Percentiles rank a stretch among this genome's conserved stretches.
Evolutionary conservation across 2,329 filamentous ascomycete species (phyloP).

Genomic region (Cordyceps tenuipes): DNA sequence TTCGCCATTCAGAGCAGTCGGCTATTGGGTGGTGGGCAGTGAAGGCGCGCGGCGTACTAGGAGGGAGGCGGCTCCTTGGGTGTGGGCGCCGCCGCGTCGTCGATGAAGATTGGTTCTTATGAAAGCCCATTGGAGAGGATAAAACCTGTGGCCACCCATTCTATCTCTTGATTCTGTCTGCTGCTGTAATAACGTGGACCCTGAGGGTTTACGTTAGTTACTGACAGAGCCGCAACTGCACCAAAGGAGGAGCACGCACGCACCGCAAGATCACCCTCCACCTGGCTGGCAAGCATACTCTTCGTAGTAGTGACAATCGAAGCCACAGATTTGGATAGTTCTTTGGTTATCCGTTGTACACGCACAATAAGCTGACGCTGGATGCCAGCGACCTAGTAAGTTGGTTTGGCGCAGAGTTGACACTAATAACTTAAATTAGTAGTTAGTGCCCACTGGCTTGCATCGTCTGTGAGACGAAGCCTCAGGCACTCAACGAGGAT

Average conservation of each 20-base stretch:
- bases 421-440: too few relatives aligned
- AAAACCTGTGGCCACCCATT: not conserved
- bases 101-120: not conserved
- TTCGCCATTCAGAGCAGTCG: not conserved
- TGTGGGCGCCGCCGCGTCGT: not conserved
- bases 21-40: not conserved
- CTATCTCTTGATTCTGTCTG: too few relatives aligned
- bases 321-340: not conserved
- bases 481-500: not conserved
- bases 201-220: not conserved
- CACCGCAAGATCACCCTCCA: not conserved
- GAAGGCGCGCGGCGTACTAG: not conserved
- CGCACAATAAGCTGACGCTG: not conserved
- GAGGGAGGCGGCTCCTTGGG: not conserved
- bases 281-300: not conserved
- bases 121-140: not conserved
- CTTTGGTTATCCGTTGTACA: not conserved
- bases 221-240: not conserved
- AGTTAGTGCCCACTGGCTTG: not conserved
- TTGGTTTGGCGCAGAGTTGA: not conserved
- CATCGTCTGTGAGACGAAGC: not conserved
- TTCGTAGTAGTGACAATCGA: not conserved
- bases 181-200: not conserved
- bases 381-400: not conserved
- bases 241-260: not conserved